A percentile compares a stretch with the other conserved stretches of the same genome.
Evolutionary conservation across 2,329 filamentous ascomycete genomes (phyloP).

Genomic region (Bertia moriformis): DNA sequence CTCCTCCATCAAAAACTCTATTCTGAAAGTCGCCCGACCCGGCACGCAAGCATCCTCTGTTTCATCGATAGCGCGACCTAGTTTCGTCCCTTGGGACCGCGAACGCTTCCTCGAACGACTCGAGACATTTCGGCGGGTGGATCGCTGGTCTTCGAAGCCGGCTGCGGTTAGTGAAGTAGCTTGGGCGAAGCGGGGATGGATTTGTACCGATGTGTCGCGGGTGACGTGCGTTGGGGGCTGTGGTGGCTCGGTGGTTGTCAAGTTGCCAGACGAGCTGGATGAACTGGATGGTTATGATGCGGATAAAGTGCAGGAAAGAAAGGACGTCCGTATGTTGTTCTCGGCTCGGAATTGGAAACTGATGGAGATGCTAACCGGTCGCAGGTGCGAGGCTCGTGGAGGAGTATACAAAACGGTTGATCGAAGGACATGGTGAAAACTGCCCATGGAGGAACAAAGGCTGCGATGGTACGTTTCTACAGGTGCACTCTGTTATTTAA

Average conservation of each 20-base stretch:
- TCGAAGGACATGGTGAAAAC: background rate
- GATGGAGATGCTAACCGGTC: background rate
- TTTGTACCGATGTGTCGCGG: conserved; percentile 6
- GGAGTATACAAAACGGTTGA: background rate
- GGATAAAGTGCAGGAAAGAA: background rate
- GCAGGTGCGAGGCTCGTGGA: background rate
- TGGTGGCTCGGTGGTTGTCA: conserved; percentile 6
- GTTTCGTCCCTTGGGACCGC: conserved; percentile 8
- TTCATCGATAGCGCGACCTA: conserved; percentile 4
- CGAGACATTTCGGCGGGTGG: conserved; percentile 7
- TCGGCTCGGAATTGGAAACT: too few relatives aligned
- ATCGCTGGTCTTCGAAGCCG: conserved; percentile 7
- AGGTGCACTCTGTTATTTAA: background rate
- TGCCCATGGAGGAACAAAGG: conserved; percentile 1
- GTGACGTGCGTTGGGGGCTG: conserved; percentile 7
- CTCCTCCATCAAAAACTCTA: background rate
- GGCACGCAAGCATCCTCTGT: background rate
- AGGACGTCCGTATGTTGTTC: background rate
- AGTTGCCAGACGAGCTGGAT: conserved; percentile 2
- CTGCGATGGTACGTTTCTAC: background rate
- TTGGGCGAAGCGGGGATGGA: conserved; percentile 9
- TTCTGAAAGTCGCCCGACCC: background rate
- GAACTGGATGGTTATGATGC: background rate
- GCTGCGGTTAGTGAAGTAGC: conserved; percentile 7
- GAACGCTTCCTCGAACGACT: conserved; percentile 6